Evolutionary conservation across 805 yeast genomes (phyloP).

Genomic region (Lachancea lanzarotensis): DNA sequence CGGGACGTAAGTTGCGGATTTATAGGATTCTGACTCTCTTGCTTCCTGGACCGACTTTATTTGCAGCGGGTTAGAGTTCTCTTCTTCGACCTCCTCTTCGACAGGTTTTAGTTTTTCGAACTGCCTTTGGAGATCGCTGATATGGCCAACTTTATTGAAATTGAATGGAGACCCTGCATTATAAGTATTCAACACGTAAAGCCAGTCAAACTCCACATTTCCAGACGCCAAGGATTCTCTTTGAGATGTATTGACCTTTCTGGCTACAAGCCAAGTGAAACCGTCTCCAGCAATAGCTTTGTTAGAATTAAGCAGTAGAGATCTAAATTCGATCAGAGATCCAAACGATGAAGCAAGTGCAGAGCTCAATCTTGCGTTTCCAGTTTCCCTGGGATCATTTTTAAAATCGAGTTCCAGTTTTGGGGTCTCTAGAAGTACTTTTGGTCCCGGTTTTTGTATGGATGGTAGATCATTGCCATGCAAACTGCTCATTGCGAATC

Average conservation of each 20-base stretch:
- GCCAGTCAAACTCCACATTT: constrained; percentile 35
- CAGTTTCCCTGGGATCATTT: constrained; percentile 31
- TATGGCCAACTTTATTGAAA: constrained; percentile 43
- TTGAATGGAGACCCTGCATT: constrained; percentile 82
- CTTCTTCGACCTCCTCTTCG: constrained; percentile 5
- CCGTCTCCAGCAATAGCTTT: constrained; percentile 81
- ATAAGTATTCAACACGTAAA: constrained; percentile 76
- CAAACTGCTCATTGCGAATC: constrained; percentile 34
- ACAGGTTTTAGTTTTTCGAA: constrained; percentile 14
- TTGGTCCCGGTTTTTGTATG: constrained; percentile 13
- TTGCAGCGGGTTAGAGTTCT: constrained; percentile 8
- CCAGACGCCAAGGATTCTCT: constrained; percentile 10
- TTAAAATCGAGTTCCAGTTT: constrained; percentile 23
- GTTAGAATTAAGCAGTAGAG: constrained; percentile 63
- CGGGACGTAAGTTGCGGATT: constrained; percentile 41
- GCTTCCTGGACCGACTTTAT: constrained; percentile 36
- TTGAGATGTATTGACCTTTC: constrained; percentile 20
- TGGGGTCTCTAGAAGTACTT: constrained; percentile 43
- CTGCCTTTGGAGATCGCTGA: constrained; percentile 26
- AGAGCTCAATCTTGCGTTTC: constrained; percentile 32
- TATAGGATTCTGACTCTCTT: constrained; percentile 24
- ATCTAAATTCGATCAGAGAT: constrained; percentile 65
- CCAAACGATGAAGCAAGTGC: constrained; percentile 66
- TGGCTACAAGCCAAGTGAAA: constrained; percentile 79
- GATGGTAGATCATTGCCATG: constrained; percentile 20